Conservation (phyloP, 2,329 filamentous ascomycete species). For the Fusarium coffeatum region DNA sequence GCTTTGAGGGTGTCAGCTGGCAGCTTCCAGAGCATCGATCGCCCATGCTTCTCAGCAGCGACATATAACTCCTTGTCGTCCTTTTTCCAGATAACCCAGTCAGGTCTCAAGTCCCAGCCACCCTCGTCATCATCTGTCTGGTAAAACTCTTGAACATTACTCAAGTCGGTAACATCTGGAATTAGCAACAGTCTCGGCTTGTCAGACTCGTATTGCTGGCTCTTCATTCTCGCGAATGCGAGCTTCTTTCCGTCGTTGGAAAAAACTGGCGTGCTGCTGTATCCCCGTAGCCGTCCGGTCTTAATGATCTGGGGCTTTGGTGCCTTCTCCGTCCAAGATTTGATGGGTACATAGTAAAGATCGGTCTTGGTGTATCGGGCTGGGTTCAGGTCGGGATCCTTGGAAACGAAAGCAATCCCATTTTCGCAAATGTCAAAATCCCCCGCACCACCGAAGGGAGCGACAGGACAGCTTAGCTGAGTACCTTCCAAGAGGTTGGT, state of each 20-base stretch:
- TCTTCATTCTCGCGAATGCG: constrained; percentile 83
- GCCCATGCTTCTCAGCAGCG: constrained; percentile 77
- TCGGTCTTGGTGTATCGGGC: constrained; percentile 85
- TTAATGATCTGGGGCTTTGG: constrained; percentile 62
- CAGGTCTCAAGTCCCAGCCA: constrained; percentile 69
- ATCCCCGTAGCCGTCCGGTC: constrained; percentile 71
- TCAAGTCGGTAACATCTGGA: constrained; percentile 68
- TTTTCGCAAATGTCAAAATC: constrained; percentile 79
- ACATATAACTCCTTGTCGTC: constrained; percentile 75
- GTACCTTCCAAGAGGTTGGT: constrained; percentile 73
- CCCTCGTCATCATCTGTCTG: constrained; percentile 71
- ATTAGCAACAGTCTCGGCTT: constrained; percentile 72
- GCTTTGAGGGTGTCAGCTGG: constrained; percentile 65
- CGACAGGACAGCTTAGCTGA: constrained; percentile 73
- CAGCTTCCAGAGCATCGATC: constrained; percentile 70
- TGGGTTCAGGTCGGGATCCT: constrained; percentile 76
- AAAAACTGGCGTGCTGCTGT: constrained; percentile 75
- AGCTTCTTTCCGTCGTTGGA: constrained; percentile 77
- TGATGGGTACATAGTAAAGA: constrained; percentile 77
- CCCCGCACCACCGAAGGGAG: constrained; percentile 81
- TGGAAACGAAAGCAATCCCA: constrained; percentile 79
- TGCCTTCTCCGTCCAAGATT: constrained; percentile 68
- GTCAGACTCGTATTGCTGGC: constrained; percentile 83
- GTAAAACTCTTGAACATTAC: constrained; percentile 71
- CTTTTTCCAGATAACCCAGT: constrained; percentile 66